Conservation (phyloP, 768 basidiomycete genomes). For the Paxillus rubicundulus region DNA sequence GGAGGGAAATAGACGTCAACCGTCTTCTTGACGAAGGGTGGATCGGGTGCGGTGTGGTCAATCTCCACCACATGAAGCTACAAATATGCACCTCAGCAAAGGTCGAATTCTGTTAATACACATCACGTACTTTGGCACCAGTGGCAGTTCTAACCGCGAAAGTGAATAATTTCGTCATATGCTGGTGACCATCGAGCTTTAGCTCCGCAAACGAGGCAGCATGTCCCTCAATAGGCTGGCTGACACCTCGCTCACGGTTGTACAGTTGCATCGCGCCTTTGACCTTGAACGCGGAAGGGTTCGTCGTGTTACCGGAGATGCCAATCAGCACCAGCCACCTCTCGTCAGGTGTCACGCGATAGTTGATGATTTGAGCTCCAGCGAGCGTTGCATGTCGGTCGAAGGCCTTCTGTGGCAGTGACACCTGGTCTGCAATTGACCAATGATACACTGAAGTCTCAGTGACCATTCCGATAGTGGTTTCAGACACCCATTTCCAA, state of each 20-base stretch:
- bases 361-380: constrained; percentile 98
- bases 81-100: constrained; percentile 8
- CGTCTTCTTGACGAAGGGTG: constrained; percentile 93
- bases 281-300: constrained; percentile 96
- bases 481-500: constrained; percentile 97
- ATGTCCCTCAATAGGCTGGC: constrained; percentile 98
- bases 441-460: constrained; percentile 93
- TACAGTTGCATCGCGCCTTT: constrained; percentile 99
- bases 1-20: constrained; percentile 99
- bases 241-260: constrained; percentile 87
- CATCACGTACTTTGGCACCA: constrained; percentile 82
- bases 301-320: constrained; percentile 87
- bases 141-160: constrained; percentile 96
- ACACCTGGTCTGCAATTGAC: constrained; percentile 72
- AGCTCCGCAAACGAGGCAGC: constrained; percentile 94
- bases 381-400: constrained; percentile 94
- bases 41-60: constrained; percentile 90
- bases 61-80: constrained; percentile 99
- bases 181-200: constrained; percentile 84
- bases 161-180: constrained; percentile 86
- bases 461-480: constrained; percentile 92
- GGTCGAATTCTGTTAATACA: background rate
- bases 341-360: constrained; percentile 87
- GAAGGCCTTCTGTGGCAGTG: constrained; percentile 88
- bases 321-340: constrained; percentile 98